Conservation (phyloP, 306 rosid genomes). For the Luffa acutangula region DNA sequence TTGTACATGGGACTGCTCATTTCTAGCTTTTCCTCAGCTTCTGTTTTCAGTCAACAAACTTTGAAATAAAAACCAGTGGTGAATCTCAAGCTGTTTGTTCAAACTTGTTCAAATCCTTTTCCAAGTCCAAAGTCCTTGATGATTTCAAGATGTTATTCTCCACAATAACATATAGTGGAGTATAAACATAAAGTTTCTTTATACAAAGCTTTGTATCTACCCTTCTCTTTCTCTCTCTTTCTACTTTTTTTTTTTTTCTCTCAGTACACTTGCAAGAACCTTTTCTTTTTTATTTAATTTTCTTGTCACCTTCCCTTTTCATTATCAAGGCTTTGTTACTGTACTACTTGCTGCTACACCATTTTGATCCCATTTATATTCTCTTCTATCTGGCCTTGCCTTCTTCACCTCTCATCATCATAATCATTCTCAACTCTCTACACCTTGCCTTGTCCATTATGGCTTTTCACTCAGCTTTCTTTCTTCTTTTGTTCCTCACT, state of each 20-base stretch:
- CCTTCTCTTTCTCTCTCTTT: neutral
- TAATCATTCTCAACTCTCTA: neutral
- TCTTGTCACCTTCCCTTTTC: neutral
- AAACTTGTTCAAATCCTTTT: neutral
- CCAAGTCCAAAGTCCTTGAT: neutral
- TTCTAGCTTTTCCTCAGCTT: neutral
- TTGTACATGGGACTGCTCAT: neutral
- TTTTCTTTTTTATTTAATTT: neutral
- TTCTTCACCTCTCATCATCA: constrained; percentile 12
- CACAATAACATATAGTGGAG: constrained; percentile 42
- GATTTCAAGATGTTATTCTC: constrained; percentile 17
- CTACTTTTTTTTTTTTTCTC: neutral
- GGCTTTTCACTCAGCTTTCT: constrained; percentile 21
- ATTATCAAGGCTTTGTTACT: constrained; percentile 6
- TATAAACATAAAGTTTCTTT: constrained; percentile 64
- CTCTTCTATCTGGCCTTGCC: constrained; percentile 27
- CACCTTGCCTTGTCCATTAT: neutral
- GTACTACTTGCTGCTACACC: constrained; percentile 24
- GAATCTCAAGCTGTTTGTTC: neutral
- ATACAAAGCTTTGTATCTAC: constrained; percentile 2
- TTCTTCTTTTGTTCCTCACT: constrained; percentile 18
- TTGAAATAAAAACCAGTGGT: neutral
- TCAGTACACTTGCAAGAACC: constrained; percentile 4
- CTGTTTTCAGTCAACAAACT: neutral
- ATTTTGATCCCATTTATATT: constrained; percentile 49